Evolutionary conservation across 352 stramenopile species (phyloP).

Genomic region (Aphanomyces cochlioides): DNA sequence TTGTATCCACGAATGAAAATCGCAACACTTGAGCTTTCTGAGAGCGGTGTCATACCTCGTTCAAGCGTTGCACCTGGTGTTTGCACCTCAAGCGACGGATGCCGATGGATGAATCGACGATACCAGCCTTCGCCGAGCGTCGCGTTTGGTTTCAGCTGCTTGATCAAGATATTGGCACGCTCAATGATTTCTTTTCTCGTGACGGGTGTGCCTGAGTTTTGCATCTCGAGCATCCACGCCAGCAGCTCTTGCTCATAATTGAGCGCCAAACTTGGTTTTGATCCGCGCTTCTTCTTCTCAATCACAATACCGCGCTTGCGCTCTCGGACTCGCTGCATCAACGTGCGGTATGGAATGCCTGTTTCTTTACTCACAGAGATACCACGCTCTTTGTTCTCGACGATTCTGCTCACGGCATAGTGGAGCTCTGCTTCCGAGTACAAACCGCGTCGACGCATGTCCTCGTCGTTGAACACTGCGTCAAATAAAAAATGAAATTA

Average conservation of each 20-base stretch:
- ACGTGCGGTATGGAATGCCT: conserved; percentile 13
- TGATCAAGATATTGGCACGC: conserved; percentile 12
- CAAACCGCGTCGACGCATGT: neutral
- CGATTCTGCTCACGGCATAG: neutral
- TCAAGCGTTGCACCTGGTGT: neutral
- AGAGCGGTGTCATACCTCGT: neutral
- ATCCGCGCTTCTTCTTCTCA: conserved; percentile 14
- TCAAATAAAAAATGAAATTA: neutral
- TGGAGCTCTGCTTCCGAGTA: conserved; percentile 6
- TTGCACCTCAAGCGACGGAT: conserved; percentile 13
- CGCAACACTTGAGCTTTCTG: neutral
- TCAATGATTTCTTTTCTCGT: conserved; percentile 15
- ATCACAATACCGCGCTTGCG: conserved; percentile 1
- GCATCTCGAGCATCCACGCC: conserved; percentile 17
- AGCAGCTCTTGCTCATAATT: conserved; percentile 18
- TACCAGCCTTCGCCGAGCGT: conserved; percentile 20
- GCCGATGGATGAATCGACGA: conserved; percentile 13
- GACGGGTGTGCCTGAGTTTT: neutral
- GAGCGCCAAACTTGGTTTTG: conserved; percentile 12
- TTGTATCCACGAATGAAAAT: conserved; percentile 18
- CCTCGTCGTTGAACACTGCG: neutral
- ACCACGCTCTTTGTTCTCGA: conserved; percentile 12
- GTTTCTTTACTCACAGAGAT: conserved; percentile 5
- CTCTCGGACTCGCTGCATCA: conserved; percentile 19
- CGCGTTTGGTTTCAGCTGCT: conserved; percentile 12